Base-by-base conservation (phyloP, 2,329 filamentous ascomycete species). In the Arthrobotrys sinensis region DNA sequence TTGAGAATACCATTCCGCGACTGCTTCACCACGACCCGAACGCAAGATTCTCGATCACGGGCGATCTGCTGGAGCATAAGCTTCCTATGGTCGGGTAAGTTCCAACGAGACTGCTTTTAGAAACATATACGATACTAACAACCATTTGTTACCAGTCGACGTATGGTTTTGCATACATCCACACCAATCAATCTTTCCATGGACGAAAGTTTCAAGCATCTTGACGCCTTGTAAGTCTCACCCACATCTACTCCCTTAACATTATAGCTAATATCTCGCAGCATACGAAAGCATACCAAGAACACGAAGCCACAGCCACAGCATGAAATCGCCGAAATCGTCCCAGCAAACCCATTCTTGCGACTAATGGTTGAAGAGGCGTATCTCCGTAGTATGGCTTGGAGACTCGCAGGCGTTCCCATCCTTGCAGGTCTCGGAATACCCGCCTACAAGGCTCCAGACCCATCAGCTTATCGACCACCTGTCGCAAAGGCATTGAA, bases 131-230 rank as follows among this genome's bases (percentile, higher is more conserved):
- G n/a, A 34, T 12, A 64, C 34, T 68, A 24, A 69, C 43, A 14
- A 14, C n/a, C 14, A 21, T 0, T 12, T 10, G 4, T 40, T 14
- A 24, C 3, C 6, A 76, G 71, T 12, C 72, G 72, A 8, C 64
- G 66, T 1, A 19, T 76, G 1, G 65, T 76, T 50, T 45, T 76
- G 12, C 72, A 76, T n/a, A 57, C 52, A 24, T 53, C 65, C 0
- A 34, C 64, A 3, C 72, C 72, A n/a, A 55, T 65, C n/a, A 69
- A 69, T 28, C 45, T 76, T 11, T 77, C 73, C 1, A 71, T 77
- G 73, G 73, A 77, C 16, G 66, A 70, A 34, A 70, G 73, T 21
- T 77, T 77, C 38, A 24, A 63, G 32, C 66, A 67, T n/a, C 67
- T 77, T 5, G 73, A 77, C 32, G 52, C 65, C 45, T 77, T 77